Evolutionary conservation across 306 rosid species (phyloP).

Genomic region (Lupinus albus): DNA sequence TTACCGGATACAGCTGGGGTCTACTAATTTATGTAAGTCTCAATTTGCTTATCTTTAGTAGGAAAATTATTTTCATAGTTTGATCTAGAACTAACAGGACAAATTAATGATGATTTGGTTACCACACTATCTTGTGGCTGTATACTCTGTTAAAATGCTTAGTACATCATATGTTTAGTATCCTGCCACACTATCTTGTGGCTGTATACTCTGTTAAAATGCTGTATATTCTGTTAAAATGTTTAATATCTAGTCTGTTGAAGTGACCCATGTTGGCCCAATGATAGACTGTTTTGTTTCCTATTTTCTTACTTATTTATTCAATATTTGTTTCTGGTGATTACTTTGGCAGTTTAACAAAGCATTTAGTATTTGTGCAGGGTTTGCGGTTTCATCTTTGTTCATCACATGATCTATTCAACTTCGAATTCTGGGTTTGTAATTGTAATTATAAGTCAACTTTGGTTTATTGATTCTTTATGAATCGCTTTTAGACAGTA

Average conservation of each 20-base stretch:
- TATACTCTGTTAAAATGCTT: neutral
- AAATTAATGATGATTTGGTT: conserved; percentile 29
- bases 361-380: conserved; percentile 54
- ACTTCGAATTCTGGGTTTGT: conserved; percentile 95
- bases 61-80: conserved; percentile 17
- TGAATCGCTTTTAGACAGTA: conserved; percentile 43
- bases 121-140: conserved; percentile 20
- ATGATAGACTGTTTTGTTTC: conserved; percentile 10
- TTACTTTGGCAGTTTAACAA: conserved; percentile 12
- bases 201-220: too few relatives aligned
- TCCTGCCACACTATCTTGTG: too few relatives aligned
- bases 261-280: conserved; percentile 1
- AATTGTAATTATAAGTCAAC: conserved; percentile 42
- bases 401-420: conserved; percentile 93
- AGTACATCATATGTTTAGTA: conserved; percentile 25
- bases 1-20: conserved; percentile 4
- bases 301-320: conserved; percentile 23
- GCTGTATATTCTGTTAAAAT: too few relatives aligned
- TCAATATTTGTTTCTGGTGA: neutral
- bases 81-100: conserved; percentile 10
- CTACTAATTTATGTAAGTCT: conserved; percentile 9
- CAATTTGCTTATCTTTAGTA: neutral
- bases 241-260: conserved; percentile 10
- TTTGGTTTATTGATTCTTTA: conserved; percentile 43
- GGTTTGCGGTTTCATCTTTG: conserved; percentile 93